Evolutionary conservation across 345 rosid genomes (phyloP).

Genomic region (Populus pruinosa): DNA sequence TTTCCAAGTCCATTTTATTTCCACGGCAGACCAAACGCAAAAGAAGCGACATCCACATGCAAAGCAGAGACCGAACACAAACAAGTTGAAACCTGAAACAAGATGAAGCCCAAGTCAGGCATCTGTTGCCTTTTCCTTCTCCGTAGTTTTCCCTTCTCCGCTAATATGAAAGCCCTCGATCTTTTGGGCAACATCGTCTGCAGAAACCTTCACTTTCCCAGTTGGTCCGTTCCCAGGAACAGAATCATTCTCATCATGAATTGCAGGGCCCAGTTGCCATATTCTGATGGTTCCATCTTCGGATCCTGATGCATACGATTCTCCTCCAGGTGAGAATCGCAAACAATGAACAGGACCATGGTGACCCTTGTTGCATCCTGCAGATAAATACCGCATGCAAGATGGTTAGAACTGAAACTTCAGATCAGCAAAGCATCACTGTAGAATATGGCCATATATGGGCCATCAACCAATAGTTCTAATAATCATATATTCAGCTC

Average conservation of each 20-base stretch:
- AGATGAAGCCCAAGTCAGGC: not conserved
- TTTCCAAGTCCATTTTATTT: conserved; percentile 1
- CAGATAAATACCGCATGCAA: conserved; percentile 6
- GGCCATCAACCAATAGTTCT: not conserved
- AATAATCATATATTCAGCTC: not conserved
- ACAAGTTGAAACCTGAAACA: not conserved
- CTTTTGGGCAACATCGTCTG: conserved; percentile 24
- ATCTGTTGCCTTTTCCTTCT: conserved; percentile 9
- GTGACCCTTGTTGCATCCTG: conserved; percentile 98
- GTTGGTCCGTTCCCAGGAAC: conserved; percentile 10
- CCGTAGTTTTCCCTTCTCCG: conserved; percentile 16
- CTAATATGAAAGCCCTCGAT: conserved; percentile 24
- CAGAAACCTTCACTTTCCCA: conserved; percentile 18
- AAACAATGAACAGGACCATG: conserved; percentile 97
- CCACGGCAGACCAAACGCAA: not conserved
- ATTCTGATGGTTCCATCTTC: conserved; percentile 89
- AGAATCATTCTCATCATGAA: conserved; percentile 17
- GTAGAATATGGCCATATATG: not conserved
- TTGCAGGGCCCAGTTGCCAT: conserved; percentile 49
- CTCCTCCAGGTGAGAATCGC: conserved; percentile 92
- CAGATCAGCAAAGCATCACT: not conserved
- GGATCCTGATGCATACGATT: conserved; percentile 91
- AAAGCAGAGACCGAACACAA: conserved; percentile 3
- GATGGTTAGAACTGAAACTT: conserved; percentile 7
- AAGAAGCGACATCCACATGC: not conserved